A percentile compares a stretch with the other conserved stretches of the same genome.
phyloP scores from a whole-genome alignment of 768 basidiomycete genomes.

The Fomitopsis pulvina region DNA sequence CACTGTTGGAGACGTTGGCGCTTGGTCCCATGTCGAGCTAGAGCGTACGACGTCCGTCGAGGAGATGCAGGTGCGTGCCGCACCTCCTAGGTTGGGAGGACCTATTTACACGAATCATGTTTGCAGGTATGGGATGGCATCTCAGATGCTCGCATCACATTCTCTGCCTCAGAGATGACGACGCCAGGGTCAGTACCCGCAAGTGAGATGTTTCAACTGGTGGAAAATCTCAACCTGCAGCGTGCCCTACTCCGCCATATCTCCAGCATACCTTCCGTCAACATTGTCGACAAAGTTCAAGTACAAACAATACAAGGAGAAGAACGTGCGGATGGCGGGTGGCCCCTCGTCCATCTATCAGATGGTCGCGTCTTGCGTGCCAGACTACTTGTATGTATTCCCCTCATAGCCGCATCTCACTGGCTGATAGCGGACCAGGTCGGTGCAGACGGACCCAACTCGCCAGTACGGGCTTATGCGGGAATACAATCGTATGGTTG shows the following conservation, averaged over 20 bases:
- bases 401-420: background rate
- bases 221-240: conserved; percentile 92
- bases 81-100: background rate
- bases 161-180: conserved; percentile 48
- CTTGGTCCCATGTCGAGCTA: conserved; percentile 74
- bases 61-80: conserved; percentile 69
- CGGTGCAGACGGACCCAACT: conserved; percentile 94
- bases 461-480: conserved; percentile 85
- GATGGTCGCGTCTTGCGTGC: conserved; percentile 60
- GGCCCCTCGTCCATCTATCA: conserved; percentile 77
- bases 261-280: conserved; percentile 40
- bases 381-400: conserved; percentile 59
- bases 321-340: conserved; percentile 43
- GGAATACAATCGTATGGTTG: conserved; percentile 86
- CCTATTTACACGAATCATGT: background rate
- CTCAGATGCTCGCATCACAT: conserved; percentile 71
- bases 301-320: conserved; percentile 66
- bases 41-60: conserved; percentile 65
- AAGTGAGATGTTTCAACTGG: conserved; percentile 71
- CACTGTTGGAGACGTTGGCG: conserved; percentile 58
- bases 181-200: conserved; percentile 15
- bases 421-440: conserved; percentile 42
- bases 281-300: conserved; percentile 64
- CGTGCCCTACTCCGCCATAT: conserved; percentile 70
- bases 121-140: conserved; percentile 87